Evolutionary conservation across 1,139 yeast species (phyloP), one percentile per base, ranked within the genome.

Genomic region (Nakaseomyces bracarensis): DNA sequence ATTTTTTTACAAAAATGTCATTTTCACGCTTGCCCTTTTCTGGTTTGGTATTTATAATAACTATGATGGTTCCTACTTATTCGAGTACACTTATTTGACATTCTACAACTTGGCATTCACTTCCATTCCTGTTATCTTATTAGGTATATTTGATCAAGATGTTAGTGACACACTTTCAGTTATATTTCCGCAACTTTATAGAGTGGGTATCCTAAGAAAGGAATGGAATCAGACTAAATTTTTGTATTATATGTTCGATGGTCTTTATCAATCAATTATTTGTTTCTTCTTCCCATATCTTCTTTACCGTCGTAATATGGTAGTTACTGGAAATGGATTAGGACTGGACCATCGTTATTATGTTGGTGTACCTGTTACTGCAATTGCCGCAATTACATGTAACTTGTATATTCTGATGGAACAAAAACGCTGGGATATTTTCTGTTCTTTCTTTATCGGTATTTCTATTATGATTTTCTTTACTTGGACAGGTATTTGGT

Each of bases 361-460:
- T 74, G 75, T 87, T 55, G 98, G 97, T 60, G 70, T 83, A 8
- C 71, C 77, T 34, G 93, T 85, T 26, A 82, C 94, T 3, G 74
- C 85, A 33, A 82, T 89, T 52, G 75, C 94, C 3, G 85, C 84
- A 46, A 68, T 82, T 44, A 68, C 95, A 8, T 86, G 95, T 64
- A 85, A 91, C 62, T 52, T 77, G 13, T 89, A 83, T 65, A 79
- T 91, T 40, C 59, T 86, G 55, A 65, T 82, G 53, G 94, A 86
- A 58, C 95, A 86, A 63, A 77, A 78, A 58, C 74, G 95, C 57
- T 91, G 98, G 98, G 98, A 91, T 65, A 86, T 95, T 93, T 67
- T 86, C 45, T 77, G 91, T 3, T 54, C 72, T n/a, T 58, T 83
- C 40, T 72, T 86, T 54, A 75, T 77, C 43, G 65, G 67, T 11